Evolutionary conservation across 768 basidiomycete genomes (phyloP), one percentile per base, ranked within the genome.

Genomic region (Pleurotus djamor): DNA sequence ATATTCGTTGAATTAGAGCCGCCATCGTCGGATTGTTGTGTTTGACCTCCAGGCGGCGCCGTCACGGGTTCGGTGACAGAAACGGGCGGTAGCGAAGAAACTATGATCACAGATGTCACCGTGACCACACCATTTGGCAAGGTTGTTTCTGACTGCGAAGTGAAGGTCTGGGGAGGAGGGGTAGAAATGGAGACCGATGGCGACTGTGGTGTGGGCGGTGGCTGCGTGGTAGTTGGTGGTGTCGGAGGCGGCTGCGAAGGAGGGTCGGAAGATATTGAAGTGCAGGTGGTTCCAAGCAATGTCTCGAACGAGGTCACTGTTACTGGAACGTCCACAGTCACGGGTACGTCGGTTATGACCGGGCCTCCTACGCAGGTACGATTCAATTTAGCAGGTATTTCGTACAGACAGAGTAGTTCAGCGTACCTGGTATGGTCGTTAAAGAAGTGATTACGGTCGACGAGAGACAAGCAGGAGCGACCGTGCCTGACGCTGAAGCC

Each of bases 121-220:
- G 74, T 66, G 17, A 81, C 73, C 0, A 71, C 71, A 12, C 82
- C 81, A 65, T 82, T 69, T 14, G 74, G 37, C 21, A 75, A 71
- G 0, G 80, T 82, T 8, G 74, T 68, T 1, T 75, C 67, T 34
- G 71, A 67, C 14, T 65, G 48, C 35, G 70, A 68, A 0, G 73
- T 69, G 33, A 75, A 43, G 4, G 70, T 61, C 28, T 72, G 63
- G 0, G 79, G 73, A 4, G 72, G 47, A 4, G 69, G 69, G 17
- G 75, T 73, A 5, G 64, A 69, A 48, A 67, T 57, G 7, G 57
- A 58, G 13, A 49, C 13, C 1, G 48, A 57, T 54, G 54, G 61
- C 33, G 34, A 60, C 32, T 28, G 21, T 28, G 21, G 21, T 28
- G 21, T 28, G 21, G 57, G 64, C 43, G 33, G 59, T 21, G 35